Base-by-base conservation (phyloP, 164 flowering plant species). In the Macadamia tetraphylla region DNA sequence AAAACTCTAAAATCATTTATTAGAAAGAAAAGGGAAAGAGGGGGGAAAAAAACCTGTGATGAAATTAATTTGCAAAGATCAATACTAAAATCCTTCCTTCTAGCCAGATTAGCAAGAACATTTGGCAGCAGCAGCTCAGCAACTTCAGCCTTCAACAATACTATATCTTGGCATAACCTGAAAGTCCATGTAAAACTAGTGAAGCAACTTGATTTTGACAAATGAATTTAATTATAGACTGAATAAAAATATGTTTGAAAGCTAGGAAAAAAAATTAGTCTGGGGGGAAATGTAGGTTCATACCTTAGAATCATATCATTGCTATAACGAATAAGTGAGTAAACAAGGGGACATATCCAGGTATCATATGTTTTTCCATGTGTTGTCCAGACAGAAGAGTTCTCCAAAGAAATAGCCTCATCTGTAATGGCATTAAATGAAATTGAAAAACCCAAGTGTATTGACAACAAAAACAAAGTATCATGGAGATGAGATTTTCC, bases 131-230 rank as follows among this genome's bases (percentile, higher is more conserved):
- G 75, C 64, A 92, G 89, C 83, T 95, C 99, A 29, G 99, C 92
- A 74, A 88, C 82, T 81, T 95, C 99, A 76, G 90, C 84, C 86
- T 95, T 90, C 70, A 86, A 73, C 58, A 87, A 60, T 29, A 86
- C 90, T 64, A 95, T 81, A 75, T 95, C 91, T 81, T 87, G 99
- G 68, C 96, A 95, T 67, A 95, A 80, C 74, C 99, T 95, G 85
- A 65, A 74, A 77, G 12, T 4, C 63, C 60, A 67, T 6, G 17
- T 14, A 63, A 56, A 59, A 17, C 42, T 43, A 62, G 17, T 29
- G 13, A 52, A 70, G 17, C 64, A 76, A 17, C 23, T 48, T 1
- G 23, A 49, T 46, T 35, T 7, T 18, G 29, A 57, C 32, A 62
- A 9, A 1, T 17, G 23, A 44, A n/a, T 23, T 9, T 9, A 7